These are phyloP conservation scores for Dionaea muscipula DNA, from an alignment of 179 eudicot species.

Conservation along the genomic window DNA sequence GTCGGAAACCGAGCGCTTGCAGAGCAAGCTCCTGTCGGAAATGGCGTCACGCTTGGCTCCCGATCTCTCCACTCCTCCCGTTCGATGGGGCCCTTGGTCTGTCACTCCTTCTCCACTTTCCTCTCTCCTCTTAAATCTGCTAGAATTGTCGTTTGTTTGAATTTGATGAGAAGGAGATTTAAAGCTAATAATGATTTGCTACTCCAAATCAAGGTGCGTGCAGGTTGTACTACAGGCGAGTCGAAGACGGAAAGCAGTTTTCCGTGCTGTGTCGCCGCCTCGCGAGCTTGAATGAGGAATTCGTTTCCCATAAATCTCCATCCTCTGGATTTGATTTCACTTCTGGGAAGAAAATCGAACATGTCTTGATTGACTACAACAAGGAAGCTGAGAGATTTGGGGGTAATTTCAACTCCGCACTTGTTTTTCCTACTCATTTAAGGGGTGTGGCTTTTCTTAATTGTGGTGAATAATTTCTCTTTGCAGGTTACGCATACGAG, in stretches of 20 bases:
- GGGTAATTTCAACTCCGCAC: constrained; percentile 25
- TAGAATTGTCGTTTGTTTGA: too few relatives aligned
- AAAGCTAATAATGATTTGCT: too few relatives aligned
- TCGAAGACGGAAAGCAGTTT: constrained; percentile 88
- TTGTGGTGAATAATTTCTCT: background rate
- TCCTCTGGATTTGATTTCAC: constrained; percentile 78
- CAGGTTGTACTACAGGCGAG: constrained; percentile 87
- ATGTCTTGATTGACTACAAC: constrained; percentile 75
- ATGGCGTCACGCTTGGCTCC: constrained; percentile 73
- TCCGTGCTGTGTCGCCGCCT: constrained; percentile 81
- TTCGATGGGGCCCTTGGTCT: constrained; percentile 94
- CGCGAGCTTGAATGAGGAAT: constrained; percentile 73
- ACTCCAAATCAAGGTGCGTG: constrained; percentile 33
- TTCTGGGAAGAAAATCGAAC: constrained; percentile 80
- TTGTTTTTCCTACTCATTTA: background rate
- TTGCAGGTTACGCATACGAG: constrained; percentile 82
- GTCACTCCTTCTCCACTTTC: constrained; percentile 4
- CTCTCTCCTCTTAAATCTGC: background rate
- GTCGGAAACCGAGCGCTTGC: constrained; percentile 44
- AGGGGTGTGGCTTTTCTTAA: background rate
- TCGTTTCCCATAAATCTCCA: constrained; percentile 75
- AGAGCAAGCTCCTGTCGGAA: constrained; percentile 64
- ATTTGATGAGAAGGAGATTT: too few relatives aligned
- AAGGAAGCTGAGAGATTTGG: constrained; percentile 93
- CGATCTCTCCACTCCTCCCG: constrained; percentile 74